Evolutionary conservation across 2,329 filamentous ascomycete species (phyloP), one percentile per base, ranked within the genome.

Genomic region (Pseudocercospora cruenta): DNA sequence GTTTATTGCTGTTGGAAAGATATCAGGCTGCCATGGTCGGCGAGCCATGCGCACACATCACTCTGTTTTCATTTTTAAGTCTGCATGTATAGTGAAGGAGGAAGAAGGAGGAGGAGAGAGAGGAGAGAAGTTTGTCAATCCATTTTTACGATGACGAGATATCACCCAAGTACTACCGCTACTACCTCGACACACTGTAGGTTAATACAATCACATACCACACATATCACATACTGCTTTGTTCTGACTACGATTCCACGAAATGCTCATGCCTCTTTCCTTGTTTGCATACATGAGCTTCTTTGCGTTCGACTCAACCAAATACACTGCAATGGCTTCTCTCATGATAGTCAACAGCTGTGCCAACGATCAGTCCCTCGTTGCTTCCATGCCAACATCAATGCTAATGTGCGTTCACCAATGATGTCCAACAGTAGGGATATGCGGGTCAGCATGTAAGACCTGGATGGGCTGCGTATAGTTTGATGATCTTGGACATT

Each of bases 141-240:
- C 53, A 36, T 57, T 57, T 28, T 58, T 33, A 58, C 28, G 54
- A 36, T 58, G 26, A 43, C 57, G 64, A 60, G 59, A 59, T 21
- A 24, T 62, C 39, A 59, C 59, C 43, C 59, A 55, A 62, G 58
- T 58, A 66, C 59, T 60, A 62, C 51, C 47, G 60, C 60, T 60
- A 51, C 60, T 36, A 60, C 43, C 51, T 66, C 61, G 64, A 54
- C 58, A 39, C 58, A 59, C 59, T 53, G 64, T 66, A 66, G 64
- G 64, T 60, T 66, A 66, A 66, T 66, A 59, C 54, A 53, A 66
- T 53, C 58, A 58, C 49, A 36, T 43, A 60, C 45, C 58, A 39
- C 58, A 58, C 49, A 36, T 43, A 60, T 36, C 58, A 39, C 58
- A 51, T 58, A 51, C 39, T 63, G 36, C 31, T 63, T n/a, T 7